Base-by-base conservation (phyloP, 108 stramenopile genomes). In the Heterococcus sp. region DNA sequence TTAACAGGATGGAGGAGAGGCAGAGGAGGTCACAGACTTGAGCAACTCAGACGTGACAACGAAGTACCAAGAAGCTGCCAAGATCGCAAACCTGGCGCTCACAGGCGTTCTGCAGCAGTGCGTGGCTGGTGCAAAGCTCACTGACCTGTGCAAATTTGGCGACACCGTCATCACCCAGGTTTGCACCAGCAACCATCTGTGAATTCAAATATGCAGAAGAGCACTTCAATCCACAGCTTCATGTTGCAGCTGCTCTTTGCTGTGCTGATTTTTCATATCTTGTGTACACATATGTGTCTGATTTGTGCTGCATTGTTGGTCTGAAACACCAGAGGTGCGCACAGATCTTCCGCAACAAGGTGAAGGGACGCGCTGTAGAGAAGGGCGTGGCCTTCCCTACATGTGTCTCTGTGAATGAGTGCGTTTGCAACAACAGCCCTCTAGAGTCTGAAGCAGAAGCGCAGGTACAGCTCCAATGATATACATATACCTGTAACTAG, bases 351-450 rank as follows among this genome's bases (percentile, higher is more conserved):
- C 67, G 46, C 31, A 78, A 72, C 38, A 84, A 92, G 83, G 86
- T 94, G 5, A 89, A 94, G 66, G 95, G 95, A 40, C 89, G 83
- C 72, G 66, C 78, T 31, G 78, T 96, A 4, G 93, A 96, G 77
- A 93, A 96, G 75, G 99, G 99, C 35, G 90, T 99, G 65, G 96
- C 99, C 14, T 99, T 99, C 85, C 99, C 99, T 3, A 95, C 97
- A 32, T 98, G 99, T 80, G 91, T 99, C 37, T 94, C 93, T 75
- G 96, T 99, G 67, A 99, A 99, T 88, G 96, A 99, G 76, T 81
- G 92, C 68, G 95, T 98, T 38, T 97, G 95, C 90, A 97, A 99
- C 88, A 90, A 91, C 89, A 93, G 93, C 40, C 99, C 99, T 1
- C 90, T 99, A 65, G 86, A 89, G 0, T 91, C 92, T 31, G 97